phyloP scores from a whole-genome alignment of 768 basidiomycete genomes.

The Phanerodontia chrysosporium region DNA sequence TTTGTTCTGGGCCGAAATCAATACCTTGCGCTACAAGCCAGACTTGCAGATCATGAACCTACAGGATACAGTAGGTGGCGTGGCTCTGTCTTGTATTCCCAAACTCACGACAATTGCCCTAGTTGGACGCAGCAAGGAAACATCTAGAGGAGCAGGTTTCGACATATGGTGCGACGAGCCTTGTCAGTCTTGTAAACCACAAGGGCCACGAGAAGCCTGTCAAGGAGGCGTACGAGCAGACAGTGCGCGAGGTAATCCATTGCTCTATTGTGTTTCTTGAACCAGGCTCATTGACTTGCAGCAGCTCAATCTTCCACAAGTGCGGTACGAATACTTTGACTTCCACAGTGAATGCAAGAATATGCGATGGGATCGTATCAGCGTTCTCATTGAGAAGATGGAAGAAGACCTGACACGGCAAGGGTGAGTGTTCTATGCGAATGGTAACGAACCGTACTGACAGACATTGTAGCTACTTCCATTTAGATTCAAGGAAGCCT shows the following conservation, averaged over 20 bases:
- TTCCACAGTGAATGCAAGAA: slow-evolving; percentile 94
- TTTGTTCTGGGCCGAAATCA: slow-evolving; percentile 95
- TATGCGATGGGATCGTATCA: slow-evolving; percentile 94
- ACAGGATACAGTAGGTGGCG: slow-evolving; percentile 65
- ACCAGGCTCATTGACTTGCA: slow-evolving; percentile 21
- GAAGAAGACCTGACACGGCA: slow-evolving; percentile 64
- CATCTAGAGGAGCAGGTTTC: slow-evolving; percentile 74
- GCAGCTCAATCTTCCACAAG: slow-evolving; percentile 54
- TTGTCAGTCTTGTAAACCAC: slow-evolving; percentile 93
- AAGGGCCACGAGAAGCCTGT: slow-evolving; percentile 90
- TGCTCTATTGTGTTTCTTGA: not conserved
- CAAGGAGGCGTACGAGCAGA: slow-evolving; percentile 91
- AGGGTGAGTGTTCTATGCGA: slow-evolving; percentile 45
- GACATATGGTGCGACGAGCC: slow-evolving; percentile 70
- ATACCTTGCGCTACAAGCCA: slow-evolving; percentile 92
- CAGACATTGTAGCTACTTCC: slow-evolving; percentile 66
- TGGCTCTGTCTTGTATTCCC: not conserved
- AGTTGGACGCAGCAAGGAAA: slow-evolving; percentile 66
- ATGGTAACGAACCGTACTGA: not conserved
- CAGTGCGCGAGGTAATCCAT: slow-evolving; percentile 51
- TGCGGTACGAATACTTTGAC: slow-evolving; percentile 93
- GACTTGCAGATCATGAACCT: slow-evolving; percentile 96
- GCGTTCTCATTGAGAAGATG: slow-evolving; percentile 71
- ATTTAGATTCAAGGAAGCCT: slow-evolving; percentile 45
- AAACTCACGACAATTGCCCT: slow-evolving; percentile 3